These are phyloP conservation scores for Cudoniella acicularis DNA, from an alignment of 495 filamentous ascomycete genomes.

Conservation along the genomic window DNA sequence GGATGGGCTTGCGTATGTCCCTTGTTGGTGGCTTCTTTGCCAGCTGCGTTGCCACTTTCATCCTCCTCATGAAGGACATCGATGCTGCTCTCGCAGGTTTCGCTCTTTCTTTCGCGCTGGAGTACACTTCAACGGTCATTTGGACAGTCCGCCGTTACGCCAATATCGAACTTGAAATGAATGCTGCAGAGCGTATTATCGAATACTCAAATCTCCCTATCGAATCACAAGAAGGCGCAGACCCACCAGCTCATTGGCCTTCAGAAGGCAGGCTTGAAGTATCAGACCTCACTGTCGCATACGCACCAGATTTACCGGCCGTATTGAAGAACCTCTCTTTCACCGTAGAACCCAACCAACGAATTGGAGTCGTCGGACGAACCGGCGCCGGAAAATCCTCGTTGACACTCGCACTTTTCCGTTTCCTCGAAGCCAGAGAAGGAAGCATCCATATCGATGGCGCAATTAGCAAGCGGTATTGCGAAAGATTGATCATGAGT, in stretches of 20 bases:
- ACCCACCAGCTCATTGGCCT: slow-evolving; percentile 76
- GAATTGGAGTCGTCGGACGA: slow-evolving; percentile 79
- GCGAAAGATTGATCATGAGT: too few relatives aligned
- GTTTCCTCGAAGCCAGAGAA: slow-evolving; percentile 70
- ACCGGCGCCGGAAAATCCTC: slow-evolving; percentile 89
- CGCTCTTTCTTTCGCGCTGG: slow-evolving; percentile 58
- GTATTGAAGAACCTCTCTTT: slow-evolving; percentile 75
- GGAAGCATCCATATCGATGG: slow-evolving; percentile 74
- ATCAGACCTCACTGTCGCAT: slow-evolving; percentile 66
- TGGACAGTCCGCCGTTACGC: slow-evolving; percentile 53
- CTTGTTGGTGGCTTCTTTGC: slow-evolving; percentile 69
- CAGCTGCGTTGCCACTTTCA: slow-evolving; percentile 56
- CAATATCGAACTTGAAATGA: slow-evolving; percentile 76
- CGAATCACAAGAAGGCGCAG: slow-evolving; percentile 57
- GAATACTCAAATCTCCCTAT: slow-evolving; percentile 73
- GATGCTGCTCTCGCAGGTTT: slow-evolving; percentile 79
- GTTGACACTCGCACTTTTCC: slow-evolving; percentile 77
- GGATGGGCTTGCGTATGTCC: slow-evolving; percentile 70
- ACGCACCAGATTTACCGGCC: slow-evolving; percentile 71
- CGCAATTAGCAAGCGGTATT: too few relatives aligned
- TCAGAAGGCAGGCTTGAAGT: slow-evolving; percentile 72
- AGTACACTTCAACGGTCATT: slow-evolving; percentile 54
- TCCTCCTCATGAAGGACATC: slow-evolving; percentile 59
- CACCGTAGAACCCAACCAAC: slow-evolving; percentile 64
- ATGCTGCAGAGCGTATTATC: slow-evolving; percentile 75